A percentile compares a stretch with the other conserved stretches of the same genome.
phyloP scores from a whole-genome alignment of 2,329 filamentous ascomycete species.

The Aspergillus fructus region DNA sequence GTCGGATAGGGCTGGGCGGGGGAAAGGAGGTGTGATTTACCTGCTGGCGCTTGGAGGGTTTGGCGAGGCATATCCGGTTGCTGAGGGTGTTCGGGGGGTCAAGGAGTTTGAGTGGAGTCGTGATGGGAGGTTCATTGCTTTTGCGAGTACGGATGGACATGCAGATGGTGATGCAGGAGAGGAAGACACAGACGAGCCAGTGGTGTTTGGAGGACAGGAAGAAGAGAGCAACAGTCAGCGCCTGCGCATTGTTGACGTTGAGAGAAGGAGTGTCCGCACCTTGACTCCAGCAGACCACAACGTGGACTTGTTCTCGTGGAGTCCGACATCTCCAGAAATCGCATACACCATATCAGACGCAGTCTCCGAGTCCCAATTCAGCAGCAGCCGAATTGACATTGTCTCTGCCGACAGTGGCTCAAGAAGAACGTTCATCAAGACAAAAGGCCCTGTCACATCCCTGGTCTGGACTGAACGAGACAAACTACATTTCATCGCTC shows the following conservation, averaged over 20 bases:
- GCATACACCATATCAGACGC: not conserved
- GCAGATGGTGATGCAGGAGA: not conserved
- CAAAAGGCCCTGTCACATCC: not conserved
- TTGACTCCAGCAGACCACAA: not conserved
- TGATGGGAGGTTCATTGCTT: conserved; percentile 8
- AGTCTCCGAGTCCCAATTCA: not conserved
- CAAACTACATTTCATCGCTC: conserved; percentile 1
- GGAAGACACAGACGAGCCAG: not conserved
- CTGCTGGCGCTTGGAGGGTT: conserved; percentile 3
- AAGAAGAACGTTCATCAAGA: not conserved
- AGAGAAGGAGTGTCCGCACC: not conserved
- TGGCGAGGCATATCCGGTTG: conserved; percentile 4
- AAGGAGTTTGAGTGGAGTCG: conserved; percentile 2
- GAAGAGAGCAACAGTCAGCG: not conserved
- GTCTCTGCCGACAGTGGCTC: not conserved
- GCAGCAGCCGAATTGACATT: not conserved
- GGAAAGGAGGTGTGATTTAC: not conserved
- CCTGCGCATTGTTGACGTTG: not conserved
- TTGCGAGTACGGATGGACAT: not conserved
- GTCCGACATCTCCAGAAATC: not conserved
- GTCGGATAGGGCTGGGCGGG: conserved; percentile 1
- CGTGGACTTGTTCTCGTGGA: conserved; percentile 4
- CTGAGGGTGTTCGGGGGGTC: not conserved
- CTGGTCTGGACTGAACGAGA: not conserved
- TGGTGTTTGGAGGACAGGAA: not conserved